These are phyloP conservation scores for Papiliotrema nemorosa DNA, from an alignment of 1,284 basidiomycete species.

Conservation along the genomic window DNA sequence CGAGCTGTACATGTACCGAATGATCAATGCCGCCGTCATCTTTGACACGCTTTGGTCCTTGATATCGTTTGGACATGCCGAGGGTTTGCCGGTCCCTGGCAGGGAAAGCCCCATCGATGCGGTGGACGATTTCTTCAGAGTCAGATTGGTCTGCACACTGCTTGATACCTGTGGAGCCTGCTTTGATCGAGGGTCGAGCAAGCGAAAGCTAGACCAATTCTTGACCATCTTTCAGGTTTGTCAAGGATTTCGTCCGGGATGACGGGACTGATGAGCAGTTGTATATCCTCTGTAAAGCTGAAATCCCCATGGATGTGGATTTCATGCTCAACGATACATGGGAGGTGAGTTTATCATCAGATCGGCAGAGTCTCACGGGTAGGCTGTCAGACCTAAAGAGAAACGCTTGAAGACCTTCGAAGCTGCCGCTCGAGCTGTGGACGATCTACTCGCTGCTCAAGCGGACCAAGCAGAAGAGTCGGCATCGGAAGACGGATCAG, in stretches of 20 bases:
- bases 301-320: constrained; percentile 92
- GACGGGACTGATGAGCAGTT: constrained; percentile 55
- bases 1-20: constrained; percentile 95
- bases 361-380: constrained; percentile 6
- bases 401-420: constrained; percentile 67
- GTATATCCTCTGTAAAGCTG: constrained; percentile 81
- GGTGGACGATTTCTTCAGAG: constrained; percentile 92
- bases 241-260: neutral
- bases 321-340: constrained; percentile 94
- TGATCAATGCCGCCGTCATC: constrained; percentile 80
- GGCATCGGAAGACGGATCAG: constrained; percentile 16
- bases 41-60: constrained; percentile 94
- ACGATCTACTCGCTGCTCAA: constrained; percentile 70
- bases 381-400: constrained; percentile 77
- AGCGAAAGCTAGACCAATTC: constrained; percentile 88
- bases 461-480: constrained; percentile 2
- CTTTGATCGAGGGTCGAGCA: constrained; percentile 87
- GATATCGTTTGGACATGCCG: constrained; percentile 92
- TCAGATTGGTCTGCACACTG: constrained; percentile 85
- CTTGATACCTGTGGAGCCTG: constrained; percentile 97
- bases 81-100: constrained; percentile 81
- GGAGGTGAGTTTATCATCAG: constrained; percentile 57
- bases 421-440: constrained; percentile 80
- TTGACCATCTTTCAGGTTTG: constrained; percentile 85
- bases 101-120: constrained; percentile 75